A percentile compares a stretch with the other conserved stretches of the same genome.
phyloP scores from a whole-genome alignment of 1,284 basidiomycete genomes.

The Exsudoporus floridanus region DNA sequence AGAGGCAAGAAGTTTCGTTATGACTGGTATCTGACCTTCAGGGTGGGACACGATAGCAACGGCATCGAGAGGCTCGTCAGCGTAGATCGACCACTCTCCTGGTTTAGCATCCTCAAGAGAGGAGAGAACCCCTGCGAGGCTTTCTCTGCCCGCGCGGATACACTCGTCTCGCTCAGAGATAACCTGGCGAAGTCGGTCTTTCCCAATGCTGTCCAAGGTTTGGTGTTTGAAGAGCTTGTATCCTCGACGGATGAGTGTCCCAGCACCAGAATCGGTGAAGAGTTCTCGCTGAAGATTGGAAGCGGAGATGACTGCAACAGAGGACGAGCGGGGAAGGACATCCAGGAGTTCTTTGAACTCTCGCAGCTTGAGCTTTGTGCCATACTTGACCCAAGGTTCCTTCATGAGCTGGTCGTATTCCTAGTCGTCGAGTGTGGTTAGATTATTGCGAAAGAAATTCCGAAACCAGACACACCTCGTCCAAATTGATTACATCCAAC shows the following conservation, averaged over 20 bases:
- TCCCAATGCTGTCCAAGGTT: constrained; percentile 81
- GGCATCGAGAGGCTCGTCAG: constrained; percentile 95
- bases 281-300: constrained; percentile 95
- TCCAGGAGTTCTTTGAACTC: constrained; percentile 99
- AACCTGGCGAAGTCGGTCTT: constrained; percentile 90
- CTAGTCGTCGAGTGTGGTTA: constrained; percentile 38
- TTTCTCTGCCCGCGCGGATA: constrained; percentile 80
- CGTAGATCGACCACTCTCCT: constrained; percentile 83
- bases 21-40: constrained; percentile 83
- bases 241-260: constrained; percentile 95
- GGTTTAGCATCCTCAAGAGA: constrained; percentile 73
- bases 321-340: constrained; percentile 96
- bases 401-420: constrained; percentile 98
- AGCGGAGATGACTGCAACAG: constrained; percentile 96
- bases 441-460: constrained; percentile 1
- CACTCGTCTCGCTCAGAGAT: constrained; percentile 95
- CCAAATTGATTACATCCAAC: constrained; percentile 94
- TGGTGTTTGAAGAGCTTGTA: constrained; percentile 96
- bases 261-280: constrained; percentile 97
- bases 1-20: constrained; percentile 90
- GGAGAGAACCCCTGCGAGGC: constrained; percentile 87
- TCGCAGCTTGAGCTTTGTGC: constrained; percentile 98
- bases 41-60: constrained; percentile 95
- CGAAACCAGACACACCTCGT: constrained; percentile 64
- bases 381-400: constrained; percentile 99